These are phyloP conservation scores for Apiotrichum akiyoshidainum DNA, from an alignment of 1,284 basidiomycete species.

Conservation along the genomic window DNA sequence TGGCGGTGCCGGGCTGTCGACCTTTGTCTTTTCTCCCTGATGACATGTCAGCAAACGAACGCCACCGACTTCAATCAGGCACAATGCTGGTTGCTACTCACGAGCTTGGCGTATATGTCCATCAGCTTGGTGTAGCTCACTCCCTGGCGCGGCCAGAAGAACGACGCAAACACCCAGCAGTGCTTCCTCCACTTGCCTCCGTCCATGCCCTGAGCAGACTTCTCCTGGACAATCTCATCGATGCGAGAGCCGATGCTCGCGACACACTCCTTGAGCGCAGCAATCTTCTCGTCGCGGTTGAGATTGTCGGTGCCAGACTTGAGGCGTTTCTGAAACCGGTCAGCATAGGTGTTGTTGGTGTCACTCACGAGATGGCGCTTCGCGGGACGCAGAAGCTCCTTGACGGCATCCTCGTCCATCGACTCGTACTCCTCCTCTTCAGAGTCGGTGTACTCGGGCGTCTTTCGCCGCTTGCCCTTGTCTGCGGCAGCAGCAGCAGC, in stretches of 20 bases:
- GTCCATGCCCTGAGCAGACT: slow-evolving; percentile 72
- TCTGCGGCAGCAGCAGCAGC: slow-evolving; percentile 37
- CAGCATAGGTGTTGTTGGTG: not conserved
- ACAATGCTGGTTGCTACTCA: slow-evolving; percentile 47
- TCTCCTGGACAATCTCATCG: slow-evolving; percentile 73
- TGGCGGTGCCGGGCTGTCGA: slow-evolving; percentile 17
- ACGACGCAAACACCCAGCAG: slow-evolving; percentile 93
- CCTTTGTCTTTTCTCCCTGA: slow-evolving; percentile 6
- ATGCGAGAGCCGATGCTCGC: slow-evolving; percentile 91
- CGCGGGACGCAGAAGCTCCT: slow-evolving; percentile 92
- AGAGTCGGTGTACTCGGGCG: slow-evolving; percentile 87
- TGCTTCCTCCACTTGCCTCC: slow-evolving; percentile 84
- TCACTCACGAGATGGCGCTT: slow-evolving; percentile 87
- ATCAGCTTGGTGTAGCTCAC: slow-evolving; percentile 86
- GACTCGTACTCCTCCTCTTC: slow-evolving; percentile 79
- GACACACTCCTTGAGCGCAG: slow-evolving; percentile 91
- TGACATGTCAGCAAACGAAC: not conserved
- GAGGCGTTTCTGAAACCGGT: slow-evolving; percentile 70
- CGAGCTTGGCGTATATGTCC: slow-evolving; percentile 90
- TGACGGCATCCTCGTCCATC: slow-evolving; percentile 93
- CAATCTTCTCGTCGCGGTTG: slow-evolving; percentile 89
- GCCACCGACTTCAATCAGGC: too few relatives aligned
- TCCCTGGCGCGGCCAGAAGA: slow-evolving; percentile 92
- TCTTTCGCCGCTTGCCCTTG: slow-evolving; percentile 79
- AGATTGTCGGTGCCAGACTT: slow-evolving; percentile 89